Conservation (phyloP, 2,329 filamentous ascomycete species). For the Fusarium pseudonygamai region DNA sequence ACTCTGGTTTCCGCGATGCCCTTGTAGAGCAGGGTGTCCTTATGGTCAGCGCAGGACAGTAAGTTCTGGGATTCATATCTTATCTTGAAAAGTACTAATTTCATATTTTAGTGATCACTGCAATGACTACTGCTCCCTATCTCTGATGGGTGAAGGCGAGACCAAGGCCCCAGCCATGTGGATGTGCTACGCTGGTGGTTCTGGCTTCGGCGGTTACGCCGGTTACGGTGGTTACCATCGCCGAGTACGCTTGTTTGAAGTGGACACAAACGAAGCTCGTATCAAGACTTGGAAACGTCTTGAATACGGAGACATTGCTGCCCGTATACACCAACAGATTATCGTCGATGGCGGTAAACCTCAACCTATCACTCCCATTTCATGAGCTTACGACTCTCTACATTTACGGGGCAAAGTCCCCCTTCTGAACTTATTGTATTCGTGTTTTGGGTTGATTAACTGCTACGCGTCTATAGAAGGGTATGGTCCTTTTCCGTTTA, state of each 20-base stretch:
- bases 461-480: constrained; percentile 24
- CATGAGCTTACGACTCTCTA: constrained; percentile 27
- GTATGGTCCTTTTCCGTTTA: constrained; percentile 13
- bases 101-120: constrained; percentile 74
- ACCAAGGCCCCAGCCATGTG: constrained; percentile 76
- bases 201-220: constrained; percentile 93
- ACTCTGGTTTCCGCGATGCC: constrained; percentile 92
- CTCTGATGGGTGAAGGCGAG: constrained; percentile 52
- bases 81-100: constrained; percentile 36
- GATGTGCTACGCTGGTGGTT: constrained; percentile 98
- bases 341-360: constrained; percentile 70
- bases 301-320: constrained; percentile 68
- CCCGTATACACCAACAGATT: constrained; percentile 70
- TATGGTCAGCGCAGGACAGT: constrained; percentile 92
- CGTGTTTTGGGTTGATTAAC: constrained; percentile 15
- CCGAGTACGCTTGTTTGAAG: constrained; percentile 86
- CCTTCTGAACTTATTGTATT: constrained; percentile 26
- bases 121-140: constrained; percentile 93
- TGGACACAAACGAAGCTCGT: constrained; percentile 89
- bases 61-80: constrained; percentile 51
- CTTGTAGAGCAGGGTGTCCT: constrained; percentile 86
- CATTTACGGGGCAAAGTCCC: background rate
- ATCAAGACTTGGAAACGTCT: constrained; percentile 94
- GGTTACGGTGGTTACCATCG: constrained; percentile 89
- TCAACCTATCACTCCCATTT: constrained; percentile 12